Base-by-base conservation (phyloP, 148 eudicot species). In the Bassia scoparia region DNA sequence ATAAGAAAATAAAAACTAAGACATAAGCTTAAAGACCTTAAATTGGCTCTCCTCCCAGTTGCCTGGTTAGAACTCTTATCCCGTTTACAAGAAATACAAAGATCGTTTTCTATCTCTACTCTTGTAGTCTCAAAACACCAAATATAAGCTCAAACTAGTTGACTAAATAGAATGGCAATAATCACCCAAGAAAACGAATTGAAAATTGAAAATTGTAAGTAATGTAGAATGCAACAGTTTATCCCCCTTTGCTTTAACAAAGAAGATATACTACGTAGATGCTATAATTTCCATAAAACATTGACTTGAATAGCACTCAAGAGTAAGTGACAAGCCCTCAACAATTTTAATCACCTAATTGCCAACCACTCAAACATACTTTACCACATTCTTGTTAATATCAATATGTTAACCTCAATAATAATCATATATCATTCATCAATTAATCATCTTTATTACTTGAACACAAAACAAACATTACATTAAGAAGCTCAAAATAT, bases 271-370 rank as follows among this genome's bases (percentile, higher is more conserved):
- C 12, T 7, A 7, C 27, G 9, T 60, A 27, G 38, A 16, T 29
- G 52, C 15, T 31, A n/a, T 30, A n/a, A 46, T 21, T 23, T 65
- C 49, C 54, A 72, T 54, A 58, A 59, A 67, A 46, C 60, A 46
- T 73, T 73, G 48, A 59, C 81, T 78, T 78, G 55, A 78, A 60
- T 61, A 68, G 44, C 81, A 78, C 81, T 78, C 81, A 13, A 72
- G 17, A 67, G 56, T 60, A 31, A 75, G 49, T 69, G 73, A 76
- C 60, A 54, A 58, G 29, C 34, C 74, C 52, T 61, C 33, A 38
- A 70, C 7, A 41, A 10, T 64, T 35, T 50, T 48, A 67, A 50
- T 78, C 81, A 78, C 77, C 81, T 58, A 78, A 78, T 78, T 48
- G 54, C 30, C 27, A 46, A 61, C 69, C 58, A 30, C 74, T 15